A percentile compares a stretch with the other conserved stretches of the same genome.
phyloP scores from a whole-genome alignment of 2,329 filamentous ascomycete species.

The Neofusicoccum laricinum region DNA sequence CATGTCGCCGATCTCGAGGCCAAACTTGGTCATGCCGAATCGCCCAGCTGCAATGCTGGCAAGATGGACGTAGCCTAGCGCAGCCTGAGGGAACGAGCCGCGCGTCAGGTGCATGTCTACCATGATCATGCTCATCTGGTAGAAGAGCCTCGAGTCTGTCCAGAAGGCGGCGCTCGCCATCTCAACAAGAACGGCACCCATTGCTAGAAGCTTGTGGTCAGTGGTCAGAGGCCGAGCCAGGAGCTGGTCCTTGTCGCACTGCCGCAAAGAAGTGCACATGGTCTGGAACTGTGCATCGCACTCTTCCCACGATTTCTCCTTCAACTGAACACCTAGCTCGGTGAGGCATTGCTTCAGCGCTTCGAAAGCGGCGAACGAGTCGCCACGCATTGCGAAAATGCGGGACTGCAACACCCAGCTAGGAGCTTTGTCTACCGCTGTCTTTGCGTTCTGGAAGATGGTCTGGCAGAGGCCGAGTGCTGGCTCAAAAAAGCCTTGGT shows the following conservation, averaged over 20 bases:
- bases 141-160: slow-evolving; percentile 70
- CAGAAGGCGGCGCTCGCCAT: slow-evolving; percentile 70
- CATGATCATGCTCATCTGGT: slow-evolving; percentile 66
- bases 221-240: slow-evolving; percentile 32
- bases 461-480: slow-evolving; percentile 67
- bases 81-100: slow-evolving; percentile 67
- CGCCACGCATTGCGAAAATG: slow-evolving; percentile 71
- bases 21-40: slow-evolving; percentile 69
- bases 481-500: slow-evolving; percentile 67
- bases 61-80: slow-evolving; percentile 65
- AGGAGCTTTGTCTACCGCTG: slow-evolving; percentile 74
- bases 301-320: slow-evolving; percentile 67
- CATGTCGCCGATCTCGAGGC: slow-evolving; percentile 61
- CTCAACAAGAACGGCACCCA: slow-evolving; percentile 70
- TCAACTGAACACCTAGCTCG: slow-evolving; percentile 66
- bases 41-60: slow-evolving; percentile 65
- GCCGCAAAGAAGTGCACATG: slow-evolving; percentile 29
- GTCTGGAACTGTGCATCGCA: slow-evolving; percentile 73
- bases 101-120: slow-evolving; percentile 62
- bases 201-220: slow-evolving; percentile 54
- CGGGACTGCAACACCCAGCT: slow-evolving; percentile 81
- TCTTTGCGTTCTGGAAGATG: slow-evolving; percentile 68
- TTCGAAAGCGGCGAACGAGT: slow-evolving; percentile 66
- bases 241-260: slow-evolving; percentile 52
- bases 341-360: slow-evolving; percentile 68